phyloP scores from a whole-genome alignment of 352 stramenopile genomes.

The Plasmopara viticola region DNA sequence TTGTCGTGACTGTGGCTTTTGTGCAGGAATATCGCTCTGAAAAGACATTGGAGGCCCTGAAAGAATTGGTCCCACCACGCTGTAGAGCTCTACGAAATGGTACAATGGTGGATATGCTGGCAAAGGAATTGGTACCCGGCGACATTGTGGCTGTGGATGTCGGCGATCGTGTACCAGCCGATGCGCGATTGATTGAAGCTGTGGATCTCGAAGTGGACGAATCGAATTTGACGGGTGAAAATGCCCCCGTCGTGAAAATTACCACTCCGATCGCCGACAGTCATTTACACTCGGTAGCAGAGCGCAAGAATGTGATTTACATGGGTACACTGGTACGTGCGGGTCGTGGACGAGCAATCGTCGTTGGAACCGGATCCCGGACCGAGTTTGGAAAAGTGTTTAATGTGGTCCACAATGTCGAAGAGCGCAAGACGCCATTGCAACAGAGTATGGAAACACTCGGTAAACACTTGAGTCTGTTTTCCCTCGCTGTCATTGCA shows the following conservation, averaged over 20 bases:
- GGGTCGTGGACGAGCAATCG: constrained; percentile 89
- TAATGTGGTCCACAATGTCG: constrained; percentile 90
- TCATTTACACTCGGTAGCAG: constrained; percentile 62
- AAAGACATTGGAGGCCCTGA: constrained; percentile 81
- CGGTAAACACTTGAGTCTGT: constrained; percentile 91
- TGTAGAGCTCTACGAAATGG: constrained; percentile 64
- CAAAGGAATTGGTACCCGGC: constrained; percentile 74
- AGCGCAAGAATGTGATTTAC: constrained; percentile 92
- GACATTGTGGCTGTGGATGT: constrained; percentile 87
- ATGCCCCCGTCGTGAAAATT: constrained; percentile 74
- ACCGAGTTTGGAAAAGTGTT: constrained; percentile 97
- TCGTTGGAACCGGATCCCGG: constrained; percentile 89
- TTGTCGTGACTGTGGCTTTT: constrained; percentile 96
- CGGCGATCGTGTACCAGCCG: constrained; percentile 90
- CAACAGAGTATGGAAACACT: constrained; percentile 95
- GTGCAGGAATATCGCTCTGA: constrained; percentile 86
- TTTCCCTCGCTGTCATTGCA: constrained; percentile 90
- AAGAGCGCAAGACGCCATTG: constrained; percentile 91
- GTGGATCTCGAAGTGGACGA: constrained; percentile 89
- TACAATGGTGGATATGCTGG: constrained; percentile 50
- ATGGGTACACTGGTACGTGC: constrained; percentile 93
- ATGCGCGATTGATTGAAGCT: constrained; percentile 88
- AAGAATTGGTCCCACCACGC: constrained; percentile 69
- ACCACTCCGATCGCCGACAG: constrained; percentile 54
- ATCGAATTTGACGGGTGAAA: constrained; percentile 93